Evolutionary conservation across 2,329 filamentous ascomycete species (phyloP).

Genomic region (Chrysoporthe austroafricana): DNA sequence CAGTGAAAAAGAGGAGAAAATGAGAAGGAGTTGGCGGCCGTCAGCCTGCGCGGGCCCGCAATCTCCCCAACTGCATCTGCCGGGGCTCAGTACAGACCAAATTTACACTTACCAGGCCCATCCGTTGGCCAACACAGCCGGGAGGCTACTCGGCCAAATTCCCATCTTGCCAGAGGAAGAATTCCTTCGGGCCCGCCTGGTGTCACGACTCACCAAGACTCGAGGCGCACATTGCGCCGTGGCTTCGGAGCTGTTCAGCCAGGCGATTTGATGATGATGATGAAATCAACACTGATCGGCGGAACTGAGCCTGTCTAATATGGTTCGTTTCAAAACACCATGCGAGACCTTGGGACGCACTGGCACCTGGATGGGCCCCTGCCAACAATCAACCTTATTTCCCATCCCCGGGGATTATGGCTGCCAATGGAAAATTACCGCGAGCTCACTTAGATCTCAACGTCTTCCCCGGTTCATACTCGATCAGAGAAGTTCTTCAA

Average conservation of each 20-base stretch:
- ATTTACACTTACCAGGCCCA: not conserved
- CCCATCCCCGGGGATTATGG: conserved; percentile 13
- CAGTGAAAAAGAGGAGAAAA: not conserved
- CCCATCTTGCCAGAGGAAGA: not conserved
- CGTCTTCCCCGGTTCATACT: not conserved
- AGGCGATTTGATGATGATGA: not conserved
- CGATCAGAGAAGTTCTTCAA: not conserved
- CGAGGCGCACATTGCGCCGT: conserved; percentile 2
- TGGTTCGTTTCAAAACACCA: conserved; percentile 13
- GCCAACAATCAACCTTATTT: conserved; percentile 19
- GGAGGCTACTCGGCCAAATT: conserved; percentile 8
- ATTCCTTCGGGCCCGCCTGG: not conserved
- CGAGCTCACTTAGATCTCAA: conserved; percentile 1
- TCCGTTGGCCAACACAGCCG: not conserved
- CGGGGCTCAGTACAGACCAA: conserved; percentile 1
- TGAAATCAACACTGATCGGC: no score
- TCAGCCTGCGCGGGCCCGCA: not conserved
- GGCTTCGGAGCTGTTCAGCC: not conserved
- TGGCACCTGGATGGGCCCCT: conserved; percentile 11
- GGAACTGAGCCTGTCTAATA: not conserved
- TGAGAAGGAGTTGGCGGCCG: not conserved
- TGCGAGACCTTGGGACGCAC: conserved; percentile 1
- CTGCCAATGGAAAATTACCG: not conserved
- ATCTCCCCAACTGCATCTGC: not conserved
- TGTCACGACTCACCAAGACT: not conserved